Base-by-base conservation (phyloP, 2,329 filamentous ascomycete species). In the Epichloe baconii region DNA sequence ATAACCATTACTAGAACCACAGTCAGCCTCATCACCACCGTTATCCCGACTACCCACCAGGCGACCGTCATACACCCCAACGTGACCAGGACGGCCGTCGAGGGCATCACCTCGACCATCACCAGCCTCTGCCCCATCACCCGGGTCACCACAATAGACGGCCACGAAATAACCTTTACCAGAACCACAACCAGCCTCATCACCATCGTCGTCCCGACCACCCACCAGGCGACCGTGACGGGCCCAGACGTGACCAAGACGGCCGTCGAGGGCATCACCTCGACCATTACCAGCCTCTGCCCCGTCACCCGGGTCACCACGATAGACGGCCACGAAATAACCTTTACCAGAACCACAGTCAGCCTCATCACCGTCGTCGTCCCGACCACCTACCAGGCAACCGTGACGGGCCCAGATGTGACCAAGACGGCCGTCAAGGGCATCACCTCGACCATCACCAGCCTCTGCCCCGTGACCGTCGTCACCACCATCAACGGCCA, bases 111-210 rank as follows among this genome's bases (percentile, higher is more conserved):
- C 55, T 65, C 62, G 3, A 73, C 70, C 23, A 49, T 67, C 44
- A 76, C 73, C 11, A 66, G 63, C 21, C 61, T 72, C 5, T 71
- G 66, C 59, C 71, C 72, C 14, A 57, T 73, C 12, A 66, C 66
- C 10, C 57, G 62, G 4, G 66, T 65, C 1, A 67, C 66, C 8
- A 62, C 63, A 2, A 66, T 57, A 23, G 40, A 38, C 4, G 55
- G 57, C 4, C 49, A 56, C 17, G 54, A 56, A 5, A 37, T 48
- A 8, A 59, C 55, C 6, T 42, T 52, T 21, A 62, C 58, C 2
- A 57, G 61, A 42, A 62, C 57, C 2, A 59, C 55, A 10, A 57
- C 54, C 26, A 54, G 56, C 31, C 58, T 58, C 17, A 46, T 64
- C 15, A 58, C 61, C 48, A 60, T 61, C 14, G 57, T 60, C 12